These are phyloP conservation scores for Chaetomium cochliodes DNA, from an alignment of 495 filamentous ascomycete genomes.

Conservation along the genomic window DNA sequence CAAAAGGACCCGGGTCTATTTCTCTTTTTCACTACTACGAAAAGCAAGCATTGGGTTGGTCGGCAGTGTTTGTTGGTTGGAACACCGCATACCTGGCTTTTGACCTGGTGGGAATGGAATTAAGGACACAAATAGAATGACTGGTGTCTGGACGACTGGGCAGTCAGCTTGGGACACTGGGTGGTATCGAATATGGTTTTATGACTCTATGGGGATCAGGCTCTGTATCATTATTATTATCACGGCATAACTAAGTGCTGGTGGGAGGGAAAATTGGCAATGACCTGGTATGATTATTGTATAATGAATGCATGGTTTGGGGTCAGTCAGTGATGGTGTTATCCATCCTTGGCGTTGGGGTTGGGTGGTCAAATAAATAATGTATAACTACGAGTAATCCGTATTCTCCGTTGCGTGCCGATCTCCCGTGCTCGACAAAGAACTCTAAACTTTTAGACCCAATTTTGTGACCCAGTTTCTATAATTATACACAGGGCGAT, in stretches of 20 bases:
- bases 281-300: not conserved
- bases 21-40: not conserved
- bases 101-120: not conserved
- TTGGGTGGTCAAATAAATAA: not conserved
- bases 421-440: not conserved
- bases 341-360: not conserved
- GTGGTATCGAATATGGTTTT: not conserved
- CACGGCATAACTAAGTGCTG: not conserved
- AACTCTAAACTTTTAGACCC: too few species aligned
- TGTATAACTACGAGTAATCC: too few species aligned
- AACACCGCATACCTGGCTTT: too few species aligned
- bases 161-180: not conserved
- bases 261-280: not conserved
- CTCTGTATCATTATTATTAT: not conserved
- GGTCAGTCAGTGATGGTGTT: not conserved
- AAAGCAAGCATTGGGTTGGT: slow-evolving; percentile 1
- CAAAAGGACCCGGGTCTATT: not conserved
- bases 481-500: too few species aligned
- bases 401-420: not conserved
- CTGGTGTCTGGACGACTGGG: not conserved
- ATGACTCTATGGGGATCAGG: not conserved
- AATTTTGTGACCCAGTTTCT: too few species aligned
- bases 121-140: slow-evolving; percentile 1
- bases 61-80: not conserved
- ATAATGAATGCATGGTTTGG: not conserved